Evolutionary conservation across 2,329 filamentous ascomycete species (phyloP), one percentile per base, ranked within the genome.

Genomic region (Rhynchosporium graminicola): DNA sequence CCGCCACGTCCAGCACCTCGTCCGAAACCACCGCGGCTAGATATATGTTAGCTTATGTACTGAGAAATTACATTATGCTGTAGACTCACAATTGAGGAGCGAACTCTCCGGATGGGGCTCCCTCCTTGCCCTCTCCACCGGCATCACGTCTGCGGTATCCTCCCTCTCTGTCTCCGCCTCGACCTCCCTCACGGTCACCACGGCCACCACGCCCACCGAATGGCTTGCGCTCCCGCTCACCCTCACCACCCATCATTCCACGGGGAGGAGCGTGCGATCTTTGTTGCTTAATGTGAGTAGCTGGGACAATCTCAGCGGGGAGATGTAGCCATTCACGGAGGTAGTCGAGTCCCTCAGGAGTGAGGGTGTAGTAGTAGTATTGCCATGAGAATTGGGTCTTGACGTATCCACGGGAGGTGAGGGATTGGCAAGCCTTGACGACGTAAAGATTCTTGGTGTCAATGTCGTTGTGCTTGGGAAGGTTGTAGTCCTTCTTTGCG

Each of bases 351-450:
- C 95, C 95, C 87, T 98, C 93, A 78, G 93, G 91, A 80, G 94
- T 97, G 82, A 99, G 89, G 82, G 95, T 97, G 89, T 99, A 99
- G 91, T 99, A 99, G 90, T 98, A 97, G 87, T 93, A 97, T 84
- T 97, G 92, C 92, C 92, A 97, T 73, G 92, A 97, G 90, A 99
- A 99, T 83, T 96, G 95, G 76, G 95, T 99, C 91, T 99, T 99
- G 83, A 99, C 88, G 82, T 91, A 98, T 79, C 94, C 94, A 80
- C 95, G 94, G 74, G 93, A 97, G 84, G 88, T 96, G 78, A 99
- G 88, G 71, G 95, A 99, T 86, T 99, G 95, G 83, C 88, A 89
- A 77, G 95, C 95, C 89, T 99, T 99, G 88, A 99, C 91, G 80
- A 98, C 94, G 81, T 82, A 98, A 77, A 99, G 91, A 88, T 99